Conservation (phyloP, 108 stramenopile genomes). For the Cyclostephanos invisitatus region DNA sequence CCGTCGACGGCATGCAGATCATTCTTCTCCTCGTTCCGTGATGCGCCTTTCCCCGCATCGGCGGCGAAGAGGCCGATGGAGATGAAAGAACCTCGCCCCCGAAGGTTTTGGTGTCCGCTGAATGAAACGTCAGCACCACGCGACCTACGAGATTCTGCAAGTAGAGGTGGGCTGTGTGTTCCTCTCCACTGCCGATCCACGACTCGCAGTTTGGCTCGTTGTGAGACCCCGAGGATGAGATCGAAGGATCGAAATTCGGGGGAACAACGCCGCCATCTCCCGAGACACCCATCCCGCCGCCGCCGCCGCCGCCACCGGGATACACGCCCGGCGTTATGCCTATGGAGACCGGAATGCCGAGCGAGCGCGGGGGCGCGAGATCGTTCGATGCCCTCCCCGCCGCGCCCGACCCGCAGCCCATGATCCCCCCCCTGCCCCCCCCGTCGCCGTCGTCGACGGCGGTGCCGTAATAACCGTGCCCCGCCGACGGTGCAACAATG, state of each 20-base stretch:
- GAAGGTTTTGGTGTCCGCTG: conserved; percentile 30
- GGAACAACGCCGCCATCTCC: not conserved
- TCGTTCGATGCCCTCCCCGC: conserved; percentile 14
- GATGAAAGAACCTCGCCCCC: not conserved
- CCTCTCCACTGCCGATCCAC: conserved; percentile 44
- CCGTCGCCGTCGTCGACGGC: conserved; percentile 51
- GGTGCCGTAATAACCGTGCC: conserved; percentile 72
- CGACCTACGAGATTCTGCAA: conserved; percentile 39
- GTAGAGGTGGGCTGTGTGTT: conserved; percentile 30
- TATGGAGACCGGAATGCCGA: conserved; percentile 42
- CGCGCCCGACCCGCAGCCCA: conserved; percentile 2
- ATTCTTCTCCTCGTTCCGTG: conserved; percentile 29
- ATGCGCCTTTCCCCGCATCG: conserved; percentile 1
- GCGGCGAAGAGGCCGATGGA: conserved; percentile 6
- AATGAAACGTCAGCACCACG: conserved; percentile 37
- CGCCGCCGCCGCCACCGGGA: conserved; percentile 7
- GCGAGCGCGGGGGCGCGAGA: conserved; percentile 34
- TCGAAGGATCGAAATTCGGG: not conserved
- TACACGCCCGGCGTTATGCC: conserved; percentile 45
- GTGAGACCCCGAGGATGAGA: not conserved
- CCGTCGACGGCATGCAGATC: conserved; percentile 46
- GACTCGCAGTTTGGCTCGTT: conserved; percentile 5
- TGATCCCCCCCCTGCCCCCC: conserved; percentile 17
- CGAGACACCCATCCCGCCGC: not conserved
- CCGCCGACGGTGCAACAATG: conserved; percentile 61